Evolutionary conservation across 2,329 filamentous ascomycete species (phyloP), one percentile per base, ranked within the genome.

Genomic region (Sarocladiaceae sp.): DNA sequence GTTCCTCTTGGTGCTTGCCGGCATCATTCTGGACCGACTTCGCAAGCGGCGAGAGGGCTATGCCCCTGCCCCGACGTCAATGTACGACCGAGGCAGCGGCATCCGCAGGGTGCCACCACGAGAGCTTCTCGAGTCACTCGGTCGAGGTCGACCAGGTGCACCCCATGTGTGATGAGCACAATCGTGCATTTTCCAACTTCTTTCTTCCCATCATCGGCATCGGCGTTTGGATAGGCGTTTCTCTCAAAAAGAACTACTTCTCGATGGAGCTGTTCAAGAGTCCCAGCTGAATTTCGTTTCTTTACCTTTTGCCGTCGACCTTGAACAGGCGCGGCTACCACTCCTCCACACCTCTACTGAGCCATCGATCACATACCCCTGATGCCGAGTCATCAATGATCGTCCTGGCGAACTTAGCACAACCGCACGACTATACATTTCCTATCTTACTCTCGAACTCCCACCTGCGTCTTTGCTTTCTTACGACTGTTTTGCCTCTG

Each of bases 41-140:
- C 82, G 89, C 60, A 87, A 90, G 71, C 86, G 80, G 72, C 81
- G 83, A 47, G 87, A 93, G 65, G 90, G 90, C 48, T 95, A 95
- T 59, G 74, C 84, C 13, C 88, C 86, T n/a, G 88, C 89, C 31
- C 85, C 86, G 4, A 87, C 84, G 17, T 80, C 75, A 31, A 81
- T 80, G 74, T 80, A 78, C 57, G 82, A 85, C 62, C 74, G 79
- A 36, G 76, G 76, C 52, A 80, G 73, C 56, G 79, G 79, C 50
- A 80, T 85, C 57, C 73, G 76, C 58, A 71, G 80, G 56, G 77
- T 86, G 55, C 83, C 83, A 12, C 83, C 83, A 3, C 75, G 78
- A 50, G 79, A 86, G 64, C 72, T 84, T 33, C 68, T 84, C 7
- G 75, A 80, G 59, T 78, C 75, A 17, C 64, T 84, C 15, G 72